Base-by-base conservation (phyloP, 805 yeast species). In the Cyberlindnera mrakii region DNA sequence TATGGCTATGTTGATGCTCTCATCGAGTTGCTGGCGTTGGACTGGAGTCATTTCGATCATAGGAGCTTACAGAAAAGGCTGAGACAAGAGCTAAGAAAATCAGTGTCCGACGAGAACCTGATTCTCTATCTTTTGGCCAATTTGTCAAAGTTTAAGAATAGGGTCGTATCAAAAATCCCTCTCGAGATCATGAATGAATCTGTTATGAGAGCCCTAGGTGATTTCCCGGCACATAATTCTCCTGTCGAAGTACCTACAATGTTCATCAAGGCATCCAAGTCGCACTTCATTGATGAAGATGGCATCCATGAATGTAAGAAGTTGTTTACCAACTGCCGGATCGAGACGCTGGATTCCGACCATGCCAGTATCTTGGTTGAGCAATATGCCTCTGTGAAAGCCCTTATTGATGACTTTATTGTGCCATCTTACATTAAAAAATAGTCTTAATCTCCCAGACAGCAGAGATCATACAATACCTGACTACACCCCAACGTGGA, bases 181-280 rank as follows among this genome's bases (percentile, higher is more conserved):
- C 50, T 60, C 4, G 46, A 52, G 17, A 13, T 53, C 15, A 41
- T 47, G 9, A 44, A 52, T 4, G 39, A 45, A 13, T 33, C 41
- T 10, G 25, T 39, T 9, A 39, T 57, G 20, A 30, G 44, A 18
- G 47, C 47, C 17, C 35, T 64, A 32, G 63, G 65, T 3, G 58
- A 53, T 14, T 65, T 62, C 47, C 65, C 65, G 16, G 27, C 18
- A 1, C 19, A 31, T 20, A 17, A 11, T 3, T 19, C 14, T 4
- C n/a, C 31, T n/a, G 35, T 40, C 1, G 30, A 39, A 8, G 43
- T 44, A 3, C 40, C 43, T 1, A 66, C 70, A 3, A 48, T 72
- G 34, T 69, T 77, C 39, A 58, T 77, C 54, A 66, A 67, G 43
- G 82, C 74, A 4, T 43, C 55, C 15, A 44, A 63, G 14, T 73